These are phyloP conservation scores for Erucastrum elatum DNA, from an alignment of 345 rosid species.

Conservation along the genomic window DNA sequence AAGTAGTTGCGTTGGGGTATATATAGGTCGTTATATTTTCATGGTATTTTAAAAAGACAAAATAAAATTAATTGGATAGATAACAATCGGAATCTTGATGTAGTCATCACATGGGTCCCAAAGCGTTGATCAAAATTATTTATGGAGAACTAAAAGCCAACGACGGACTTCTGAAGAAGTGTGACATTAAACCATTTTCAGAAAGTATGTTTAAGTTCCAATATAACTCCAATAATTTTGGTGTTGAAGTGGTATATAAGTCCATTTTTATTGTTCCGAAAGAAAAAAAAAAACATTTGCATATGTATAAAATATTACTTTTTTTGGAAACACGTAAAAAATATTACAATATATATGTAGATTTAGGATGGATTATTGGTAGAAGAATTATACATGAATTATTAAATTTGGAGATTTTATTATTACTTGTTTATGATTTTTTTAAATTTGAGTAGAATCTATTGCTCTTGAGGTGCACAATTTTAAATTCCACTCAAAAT, in stretches of 20 bases:
- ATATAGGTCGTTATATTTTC: conserved; percentile 22
- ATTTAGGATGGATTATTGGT: too few species aligned
- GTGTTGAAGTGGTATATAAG: not conserved
- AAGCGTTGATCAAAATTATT: conserved; percentile 27
- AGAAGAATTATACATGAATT: too few species aligned
- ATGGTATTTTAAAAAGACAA: not conserved
- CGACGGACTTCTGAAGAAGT: conserved; percentile 28
- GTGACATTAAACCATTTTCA: conserved; percentile 12
- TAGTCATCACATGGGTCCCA: conserved; percentile 39
- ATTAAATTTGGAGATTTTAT: too few species aligned
- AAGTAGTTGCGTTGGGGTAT: conserved; percentile 30
- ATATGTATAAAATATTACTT: too few species aligned
- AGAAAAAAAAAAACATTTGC: not conserved
- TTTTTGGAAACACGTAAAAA: too few species aligned
- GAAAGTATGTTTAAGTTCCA: conserved; percentile 1
- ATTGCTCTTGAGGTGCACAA: too few species aligned
- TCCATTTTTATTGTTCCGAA: not conserved
- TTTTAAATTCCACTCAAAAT: too few species aligned
- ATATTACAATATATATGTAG: too few species aligned
- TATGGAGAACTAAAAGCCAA: conserved; percentile 19
- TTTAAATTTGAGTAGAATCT: too few species aligned
- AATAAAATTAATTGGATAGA: conserved; percentile 20
- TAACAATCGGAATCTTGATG: conserved; percentile 40
- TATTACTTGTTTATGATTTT: too few species aligned
- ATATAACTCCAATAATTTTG: not conserved